A percentile compares a stretch with the other conserved stretches of the same genome.
Evolutionary conservation across 1,139 yeast genomes (phyloP).

Genomic region (Zygosaccharomyces sapae): DNA sequence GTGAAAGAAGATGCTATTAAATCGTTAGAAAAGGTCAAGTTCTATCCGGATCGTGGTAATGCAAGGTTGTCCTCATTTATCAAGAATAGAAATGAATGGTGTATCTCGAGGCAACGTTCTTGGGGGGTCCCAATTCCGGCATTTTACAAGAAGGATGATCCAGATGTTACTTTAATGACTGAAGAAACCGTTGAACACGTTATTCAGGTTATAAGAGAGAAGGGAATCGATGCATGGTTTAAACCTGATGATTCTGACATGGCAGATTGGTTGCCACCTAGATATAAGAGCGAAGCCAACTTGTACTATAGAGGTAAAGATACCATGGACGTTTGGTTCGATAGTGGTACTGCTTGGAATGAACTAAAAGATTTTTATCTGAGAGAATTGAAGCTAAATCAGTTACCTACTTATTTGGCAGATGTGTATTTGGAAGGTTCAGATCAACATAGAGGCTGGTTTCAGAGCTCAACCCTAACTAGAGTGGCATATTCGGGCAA

Average conservation of each 20-base stretch:
- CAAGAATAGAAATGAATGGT: slow-evolving; percentile 85
- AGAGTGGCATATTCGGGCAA: slow-evolving; percentile 49
- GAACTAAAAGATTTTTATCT: slow-evolving; percentile 46
- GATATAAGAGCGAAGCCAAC: slow-evolving; percentile 40
- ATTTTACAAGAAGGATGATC: slow-evolving; percentile 52
- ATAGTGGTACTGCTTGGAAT: slow-evolving; percentile 93
- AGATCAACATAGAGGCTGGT: slow-evolving; percentile 99
- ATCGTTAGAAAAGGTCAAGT: slow-evolving; percentile 59
- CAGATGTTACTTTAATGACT: slow-evolving; percentile 37
- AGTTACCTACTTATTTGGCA: slow-evolving; percentile 44
- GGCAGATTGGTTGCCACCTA: slow-evolving; percentile 67
- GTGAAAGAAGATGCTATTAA: slow-evolving; percentile 60
- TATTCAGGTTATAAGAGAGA: slow-evolving; percentile 34
- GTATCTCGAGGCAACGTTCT: slow-evolving; percentile 91
- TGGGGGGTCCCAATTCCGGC: slow-evolving; percentile 99
- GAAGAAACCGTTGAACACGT: slow-evolving; percentile 35
- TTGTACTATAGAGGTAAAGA: slow-evolving; percentile 65
- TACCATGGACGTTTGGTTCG: slow-evolving; percentile 99
- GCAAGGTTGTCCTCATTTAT: slow-evolving; percentile 71
- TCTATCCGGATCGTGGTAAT: slow-evolving; percentile 68
- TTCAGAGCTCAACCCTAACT: slow-evolving; percentile 85
- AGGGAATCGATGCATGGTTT: slow-evolving; percentile 80
- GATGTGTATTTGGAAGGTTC: slow-evolving; percentile 90
- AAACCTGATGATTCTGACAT: slow-evolving; percentile 47
- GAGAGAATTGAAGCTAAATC: slow-evolving; percentile 28